Percentiles rank a stretch among this genome's conserved stretches.
These are phyloP conservation scores for Pseudocercospora cruenta DNA, from an alignment of 2,329 filamentous ascomycete genomes.

Conservation along the genomic window DNA sequence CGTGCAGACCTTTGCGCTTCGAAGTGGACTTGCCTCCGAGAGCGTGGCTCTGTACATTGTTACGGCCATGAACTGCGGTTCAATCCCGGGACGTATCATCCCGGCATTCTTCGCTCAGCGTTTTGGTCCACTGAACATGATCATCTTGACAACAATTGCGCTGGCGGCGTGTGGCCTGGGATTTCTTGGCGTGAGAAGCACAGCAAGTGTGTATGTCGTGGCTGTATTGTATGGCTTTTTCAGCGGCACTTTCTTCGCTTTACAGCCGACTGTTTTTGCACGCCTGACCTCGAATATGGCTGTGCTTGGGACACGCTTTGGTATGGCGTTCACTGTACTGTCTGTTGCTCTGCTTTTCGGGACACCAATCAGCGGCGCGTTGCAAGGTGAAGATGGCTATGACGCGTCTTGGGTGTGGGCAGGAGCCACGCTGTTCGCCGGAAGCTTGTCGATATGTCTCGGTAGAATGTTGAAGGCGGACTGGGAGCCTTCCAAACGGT, in stretches of 20 bases:
- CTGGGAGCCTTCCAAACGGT: background rate
- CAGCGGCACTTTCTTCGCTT: slow-evolving; percentile 28
- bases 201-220: slow-evolving; percentile 6
- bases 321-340: slow-evolving; percentile 17
- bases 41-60: slow-evolving; percentile 66
- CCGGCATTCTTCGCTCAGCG: slow-evolving; percentile 62
- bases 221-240: slow-evolving; percentile 23
- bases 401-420: slow-evolving; percentile 4
- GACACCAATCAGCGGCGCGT: slow-evolving; percentile 10
- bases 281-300: slow-evolving; percentile 21
- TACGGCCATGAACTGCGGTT: slow-evolving; percentile 66
- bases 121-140: slow-evolving; percentile 58
- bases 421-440: slow-evolving; percentile 4
- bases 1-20: slow-evolving; percentile 61
- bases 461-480: slow-evolving; percentile 5
- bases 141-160: slow-evolving; percentile 45
- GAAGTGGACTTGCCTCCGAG: slow-evolving; percentile 46
- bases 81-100: slow-evolving; percentile 58
- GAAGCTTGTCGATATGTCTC: background rate
- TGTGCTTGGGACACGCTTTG: slow-evolving; percentile 14
- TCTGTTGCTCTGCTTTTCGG: slow-evolving; percentile 16
- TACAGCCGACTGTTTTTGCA: slow-evolving; percentile 26
- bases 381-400: slow-evolving; percentile 11
- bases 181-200: slow-evolving; percentile 6
- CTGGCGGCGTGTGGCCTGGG: slow-evolving; percentile 12